phyloP scores from a whole-genome alignment of 495 filamentous ascomycete species.

The Xylaria nigripes region DNA sequence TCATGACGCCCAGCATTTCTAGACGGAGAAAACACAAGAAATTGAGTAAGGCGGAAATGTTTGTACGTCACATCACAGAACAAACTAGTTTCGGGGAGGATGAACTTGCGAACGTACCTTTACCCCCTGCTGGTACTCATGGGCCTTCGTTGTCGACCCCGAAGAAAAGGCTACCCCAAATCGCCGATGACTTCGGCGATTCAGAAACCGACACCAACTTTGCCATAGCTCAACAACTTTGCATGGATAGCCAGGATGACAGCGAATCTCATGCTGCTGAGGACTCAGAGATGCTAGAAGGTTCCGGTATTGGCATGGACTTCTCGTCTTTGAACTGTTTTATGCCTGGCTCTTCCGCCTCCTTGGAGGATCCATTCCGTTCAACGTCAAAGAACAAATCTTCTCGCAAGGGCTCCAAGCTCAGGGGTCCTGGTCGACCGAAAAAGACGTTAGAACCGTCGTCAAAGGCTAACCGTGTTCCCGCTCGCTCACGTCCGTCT shows the following conservation, averaged over 20 bases:
- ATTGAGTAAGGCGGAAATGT: conserved; percentile 23
- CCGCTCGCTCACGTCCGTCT: background rate
- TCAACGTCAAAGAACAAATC: background rate
- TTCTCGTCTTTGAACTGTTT: background rate
- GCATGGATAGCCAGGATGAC: conserved; percentile 2
- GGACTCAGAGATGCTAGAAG: background rate
- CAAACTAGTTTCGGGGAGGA: conserved; percentile 12
- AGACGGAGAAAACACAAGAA: conserved; percentile 15
- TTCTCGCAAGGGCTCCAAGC: conserved; percentile 13
- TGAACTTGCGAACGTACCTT: conserved; percentile 11
- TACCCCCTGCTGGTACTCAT: conserved; percentile 11
- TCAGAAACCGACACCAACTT: conserved; percentile 13
- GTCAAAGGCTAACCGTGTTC: background rate
- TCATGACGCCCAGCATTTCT: background rate
- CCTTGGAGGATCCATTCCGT: background rate
- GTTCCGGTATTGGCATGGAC: background rate
- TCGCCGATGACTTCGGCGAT: conserved; percentile 15
- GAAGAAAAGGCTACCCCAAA: conserved; percentile 13
- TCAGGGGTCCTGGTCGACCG: background rate
- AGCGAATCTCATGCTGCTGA: conserved; percentile 7
- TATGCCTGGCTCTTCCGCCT: conserved; percentile 1
- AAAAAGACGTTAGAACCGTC: background rate
- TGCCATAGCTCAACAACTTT: conserved; percentile 18
- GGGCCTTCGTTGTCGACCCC: conserved; percentile 28
- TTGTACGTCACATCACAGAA: conserved; percentile 13